Conservation (phyloP, 352 stramenopile species). For the Phytopythium sindhum region DNA sequence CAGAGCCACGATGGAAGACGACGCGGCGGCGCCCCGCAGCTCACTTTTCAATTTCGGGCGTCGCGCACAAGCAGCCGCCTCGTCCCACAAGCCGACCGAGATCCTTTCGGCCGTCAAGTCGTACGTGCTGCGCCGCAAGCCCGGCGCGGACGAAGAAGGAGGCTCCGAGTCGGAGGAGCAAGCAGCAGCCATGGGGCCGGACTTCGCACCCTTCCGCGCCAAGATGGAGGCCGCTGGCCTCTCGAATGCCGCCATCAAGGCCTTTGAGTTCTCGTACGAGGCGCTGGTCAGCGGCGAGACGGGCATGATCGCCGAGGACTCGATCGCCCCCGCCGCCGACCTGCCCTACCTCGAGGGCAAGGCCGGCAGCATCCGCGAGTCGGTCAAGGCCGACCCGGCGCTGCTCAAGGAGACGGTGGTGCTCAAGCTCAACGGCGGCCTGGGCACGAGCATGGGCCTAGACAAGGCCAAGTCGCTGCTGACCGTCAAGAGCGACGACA, state of each 20-base stretch:
- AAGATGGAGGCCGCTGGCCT: constrained; percentile 97
- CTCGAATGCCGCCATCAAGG: constrained; percentile 94
- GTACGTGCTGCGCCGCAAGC: constrained; percentile 6
- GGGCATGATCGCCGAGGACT: constrained; percentile 96
- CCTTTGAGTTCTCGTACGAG: constrained; percentile 97
- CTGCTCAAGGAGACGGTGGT: constrained; percentile 86
- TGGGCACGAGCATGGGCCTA: constrained; percentile 89
- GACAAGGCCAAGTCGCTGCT: constrained; percentile 95
- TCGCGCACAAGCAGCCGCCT: constrained; percentile 5
- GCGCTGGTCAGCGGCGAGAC: constrained; percentile 92
- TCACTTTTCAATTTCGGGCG: constrained; percentile 13
- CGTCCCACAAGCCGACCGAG: constrained; percentile 1
- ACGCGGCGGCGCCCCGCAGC: constrained; percentile 3
- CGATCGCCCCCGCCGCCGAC: constrained; percentile 86
- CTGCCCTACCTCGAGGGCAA: constrained; percentile 83
- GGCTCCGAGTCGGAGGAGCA: not conserved
- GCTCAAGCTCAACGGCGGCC: constrained; percentile 84
- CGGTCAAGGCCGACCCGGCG: constrained; percentile 54
- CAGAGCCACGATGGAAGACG: constrained; percentile 7
- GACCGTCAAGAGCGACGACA: constrained; percentile 94
- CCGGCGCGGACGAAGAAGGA: not conserved
- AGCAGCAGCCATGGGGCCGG: constrained; percentile 26
- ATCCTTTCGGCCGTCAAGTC: constrained; percentile 8
- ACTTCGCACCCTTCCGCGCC: constrained; percentile 82
- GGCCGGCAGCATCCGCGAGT: constrained; percentile 69